Percentiles rank a stretch among this genome's conserved stretches.
Evolutionary conservation across 192 early-diverging fungal species (phyloP).

Genomic region (Pilaira anomala): DNA sequence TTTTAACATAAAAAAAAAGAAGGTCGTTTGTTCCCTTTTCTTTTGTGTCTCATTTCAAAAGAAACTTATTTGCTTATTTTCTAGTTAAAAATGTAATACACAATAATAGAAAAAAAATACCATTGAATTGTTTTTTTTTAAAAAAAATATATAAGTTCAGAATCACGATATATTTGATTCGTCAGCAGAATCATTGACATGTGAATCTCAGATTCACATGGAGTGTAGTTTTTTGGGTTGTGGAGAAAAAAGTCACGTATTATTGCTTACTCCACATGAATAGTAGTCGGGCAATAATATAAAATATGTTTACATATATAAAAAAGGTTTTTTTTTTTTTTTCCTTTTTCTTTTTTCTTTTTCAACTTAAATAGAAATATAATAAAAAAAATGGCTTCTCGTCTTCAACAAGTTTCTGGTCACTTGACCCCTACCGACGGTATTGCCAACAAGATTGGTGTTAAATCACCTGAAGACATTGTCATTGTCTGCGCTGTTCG

Average conservation of each 20-base stretch:
- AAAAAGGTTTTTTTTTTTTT: not conserved
- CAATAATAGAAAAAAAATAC: too few species aligned
- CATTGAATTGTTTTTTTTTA: too few species aligned
- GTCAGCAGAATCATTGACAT: conserved; percentile 1
- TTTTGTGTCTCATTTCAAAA: too few species aligned
- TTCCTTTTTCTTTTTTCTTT: conserved; percentile 2
- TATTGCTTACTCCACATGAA: conserved; percentile 16
- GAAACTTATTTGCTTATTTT: too few species aligned
- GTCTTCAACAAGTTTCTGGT: conserved; percentile 52
- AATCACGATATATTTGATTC: not conserved
- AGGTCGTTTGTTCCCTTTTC: too few species aligned
- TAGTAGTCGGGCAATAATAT: not conserved
- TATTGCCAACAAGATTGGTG: conserved; percentile 55
- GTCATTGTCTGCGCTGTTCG: conserved; percentile 90
- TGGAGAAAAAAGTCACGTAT: not conserved
- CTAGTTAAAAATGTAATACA: too few species aligned
- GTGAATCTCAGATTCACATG: conserved; percentile 5
- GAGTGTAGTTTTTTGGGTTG: too few species aligned
- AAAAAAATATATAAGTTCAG: too few species aligned
- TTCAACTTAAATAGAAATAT: not conserved
- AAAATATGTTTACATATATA: not conserved
- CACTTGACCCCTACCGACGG: conserved; percentile 42
- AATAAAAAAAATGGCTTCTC: conserved; percentile 46
- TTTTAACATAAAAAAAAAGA: too few species aligned
- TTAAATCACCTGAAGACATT: conserved; percentile 85